Percentiles rank a stretch among this genome's conserved stretches.
Evolutionary conservation across 257 asterid genomes (phyloP).

Genomic region (Capsicum rhomboideum): DNA sequence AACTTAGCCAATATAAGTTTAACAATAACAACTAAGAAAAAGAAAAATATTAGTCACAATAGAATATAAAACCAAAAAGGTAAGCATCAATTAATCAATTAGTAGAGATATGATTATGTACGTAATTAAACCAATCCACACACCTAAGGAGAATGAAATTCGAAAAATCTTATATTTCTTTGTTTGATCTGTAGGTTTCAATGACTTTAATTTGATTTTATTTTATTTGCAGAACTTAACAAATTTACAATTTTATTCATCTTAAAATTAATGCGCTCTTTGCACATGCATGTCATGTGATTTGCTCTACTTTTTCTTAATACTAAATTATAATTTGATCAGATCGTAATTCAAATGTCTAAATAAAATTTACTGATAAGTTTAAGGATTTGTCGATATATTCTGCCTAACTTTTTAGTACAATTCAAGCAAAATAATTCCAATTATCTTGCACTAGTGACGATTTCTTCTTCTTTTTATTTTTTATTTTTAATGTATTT

Average conservation of each 20-base stretch:
- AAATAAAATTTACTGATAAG: not conserved
- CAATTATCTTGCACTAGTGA: not conserved
- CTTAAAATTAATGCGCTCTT: not conserved
- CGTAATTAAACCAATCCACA: not conserved
- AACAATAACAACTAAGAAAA: not conserved
- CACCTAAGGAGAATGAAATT: not conserved
- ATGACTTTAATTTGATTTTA: not conserved
- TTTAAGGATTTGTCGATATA: not conserved
- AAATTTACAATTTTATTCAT: not conserved
- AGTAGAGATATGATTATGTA: not conserved
- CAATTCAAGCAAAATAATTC: not conserved
- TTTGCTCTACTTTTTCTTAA: too few species aligned
- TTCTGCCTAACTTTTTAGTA: not conserved
- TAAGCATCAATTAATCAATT: not conserved
- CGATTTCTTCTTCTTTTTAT: not conserved
- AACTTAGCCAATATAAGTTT: not conserved
- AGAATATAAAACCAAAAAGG: not conserved
- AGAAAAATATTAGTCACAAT: not conserved
- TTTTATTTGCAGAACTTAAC: not conserved
- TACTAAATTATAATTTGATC: too few species aligned
- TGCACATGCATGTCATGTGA: not conserved
- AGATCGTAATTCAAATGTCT: not conserved
- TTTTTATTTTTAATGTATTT: not conserved
- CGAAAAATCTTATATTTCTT: not conserved
- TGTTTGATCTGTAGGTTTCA: not conserved